Evolutionary conservation across 2,329 filamentous ascomycete species (phyloP).

Genomic region (Diplodia mutila): DNA sequence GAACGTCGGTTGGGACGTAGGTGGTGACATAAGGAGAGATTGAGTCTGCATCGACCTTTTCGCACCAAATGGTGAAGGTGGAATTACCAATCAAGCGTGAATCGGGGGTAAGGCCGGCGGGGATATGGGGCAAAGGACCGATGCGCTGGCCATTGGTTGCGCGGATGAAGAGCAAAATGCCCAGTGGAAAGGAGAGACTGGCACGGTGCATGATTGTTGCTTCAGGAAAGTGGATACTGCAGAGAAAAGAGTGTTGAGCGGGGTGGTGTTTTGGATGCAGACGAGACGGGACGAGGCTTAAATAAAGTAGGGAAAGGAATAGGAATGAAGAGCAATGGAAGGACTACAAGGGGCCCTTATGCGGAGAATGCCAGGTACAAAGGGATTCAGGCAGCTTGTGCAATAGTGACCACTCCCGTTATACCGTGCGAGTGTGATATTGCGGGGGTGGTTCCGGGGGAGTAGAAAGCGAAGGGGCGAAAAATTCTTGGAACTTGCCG

Average conservation of each 20-base stretch:
- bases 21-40: neutral
- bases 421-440: neutral
- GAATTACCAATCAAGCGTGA: neutral
- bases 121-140: neutral
- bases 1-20: neutral
- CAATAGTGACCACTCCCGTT: neutral
- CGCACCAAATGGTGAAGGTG: constrained; percentile 7
- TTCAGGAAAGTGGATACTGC: neutral
- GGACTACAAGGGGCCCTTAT: neutral
- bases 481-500: constrained; percentile 8
- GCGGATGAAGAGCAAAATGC: constrained; percentile 4
- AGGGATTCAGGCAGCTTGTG: neutral
- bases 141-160: neutral
- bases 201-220: neutral
- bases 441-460: constrained; percentile 1
- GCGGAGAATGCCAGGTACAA: neutral
- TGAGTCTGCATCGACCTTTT: neutral
- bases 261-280: neutral
- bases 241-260: neutral
- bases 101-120: neutral
- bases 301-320: neutral
- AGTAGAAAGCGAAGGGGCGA: neutral
- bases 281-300: neutral
- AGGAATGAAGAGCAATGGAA: neutral
- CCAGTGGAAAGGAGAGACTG: neutral